Conservation (phyloP, 208 protist genomes). For the Trypanosomatidae sp. region DNA sequence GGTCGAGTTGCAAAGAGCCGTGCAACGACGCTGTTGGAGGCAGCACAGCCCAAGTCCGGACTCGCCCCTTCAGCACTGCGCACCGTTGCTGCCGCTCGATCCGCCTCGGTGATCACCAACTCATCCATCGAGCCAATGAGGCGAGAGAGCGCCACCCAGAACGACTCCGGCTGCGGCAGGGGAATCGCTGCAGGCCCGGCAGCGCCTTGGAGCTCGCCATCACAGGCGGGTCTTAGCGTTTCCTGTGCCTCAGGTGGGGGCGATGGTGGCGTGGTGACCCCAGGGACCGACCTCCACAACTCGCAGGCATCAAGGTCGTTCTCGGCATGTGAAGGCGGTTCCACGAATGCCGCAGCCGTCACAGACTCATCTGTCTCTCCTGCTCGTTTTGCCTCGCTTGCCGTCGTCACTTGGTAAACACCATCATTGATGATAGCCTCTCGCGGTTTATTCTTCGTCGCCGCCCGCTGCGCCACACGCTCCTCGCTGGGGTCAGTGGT, state of each 20-base stretch:
- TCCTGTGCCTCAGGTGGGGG: neutral
- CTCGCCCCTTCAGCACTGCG: neutral
- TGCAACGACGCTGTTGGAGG: constrained; percentile 1
- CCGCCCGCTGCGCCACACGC: constrained; percentile 40
- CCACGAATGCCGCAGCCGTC: neutral
- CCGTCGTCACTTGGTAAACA: constrained; percentile 30
- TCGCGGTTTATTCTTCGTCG: constrained; percentile 50
- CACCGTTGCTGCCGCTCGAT: constrained; percentile 6
- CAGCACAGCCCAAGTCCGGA: neutral
- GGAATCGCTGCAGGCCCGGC: neutral
- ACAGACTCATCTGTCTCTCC: neutral
- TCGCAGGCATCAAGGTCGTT: neutral
- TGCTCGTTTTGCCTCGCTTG: neutral
- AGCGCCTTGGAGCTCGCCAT: neutral
- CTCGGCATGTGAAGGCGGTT: neutral
- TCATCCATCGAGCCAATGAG: constrained; percentile 29
- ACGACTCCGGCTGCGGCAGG: neutral
- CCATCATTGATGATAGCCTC: constrained; percentile 57
- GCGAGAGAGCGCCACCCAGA: constrained; percentile 20
- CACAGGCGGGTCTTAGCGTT: neutral
- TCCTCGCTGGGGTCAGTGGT: constrained; percentile 74
- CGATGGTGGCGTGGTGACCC: neutral
- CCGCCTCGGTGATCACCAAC: constrained; percentile 41
- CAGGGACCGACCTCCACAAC: neutral
- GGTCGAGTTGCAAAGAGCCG: constrained; percentile 12